Evolutionary conservation across 768 basidiomycete species (phyloP).

Genomic region (Tulasnella sp.): DNA sequence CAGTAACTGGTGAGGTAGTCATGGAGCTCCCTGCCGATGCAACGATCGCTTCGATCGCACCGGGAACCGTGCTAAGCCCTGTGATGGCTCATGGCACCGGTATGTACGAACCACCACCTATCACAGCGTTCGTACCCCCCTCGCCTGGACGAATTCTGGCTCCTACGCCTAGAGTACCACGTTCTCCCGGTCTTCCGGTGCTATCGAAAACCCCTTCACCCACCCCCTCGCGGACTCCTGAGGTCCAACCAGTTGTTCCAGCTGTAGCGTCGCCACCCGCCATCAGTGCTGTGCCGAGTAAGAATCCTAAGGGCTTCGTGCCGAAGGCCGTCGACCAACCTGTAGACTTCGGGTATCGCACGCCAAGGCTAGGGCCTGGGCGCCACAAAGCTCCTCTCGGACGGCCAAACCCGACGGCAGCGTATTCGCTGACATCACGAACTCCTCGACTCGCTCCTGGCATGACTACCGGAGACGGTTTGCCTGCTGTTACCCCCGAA

Average conservation of each 20-base stretch:
- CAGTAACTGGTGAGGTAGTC: slow-evolving; percentile 4
- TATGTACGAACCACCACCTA: slow-evolving; percentile 10
- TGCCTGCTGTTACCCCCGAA: background rate
- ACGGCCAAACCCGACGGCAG: background rate
- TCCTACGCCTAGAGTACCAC: background rate
- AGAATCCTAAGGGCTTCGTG: slow-evolving; percentile 11
- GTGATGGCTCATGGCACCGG: background rate
- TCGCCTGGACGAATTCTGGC: background rate
- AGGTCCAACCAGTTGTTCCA: background rate
- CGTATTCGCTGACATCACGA: slow-evolving; percentile 14
- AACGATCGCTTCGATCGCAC: background rate
- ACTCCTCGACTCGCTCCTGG: background rate
- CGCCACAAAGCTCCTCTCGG: background rate
- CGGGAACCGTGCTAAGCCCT: slow-evolving; percentile 1
- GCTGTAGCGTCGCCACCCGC: background rate
- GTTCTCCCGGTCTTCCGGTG: background rate
- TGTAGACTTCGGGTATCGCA: background rate
- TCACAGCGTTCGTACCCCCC: background rate
- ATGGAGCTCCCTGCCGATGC: slow-evolving; percentile 14
- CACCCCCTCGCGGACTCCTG: background rate
- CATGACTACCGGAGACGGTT: background rate
- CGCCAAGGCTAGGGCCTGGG: background rate
- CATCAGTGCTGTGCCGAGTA: slow-evolving; percentile 7
- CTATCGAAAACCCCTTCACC: background rate
- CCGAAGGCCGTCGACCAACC: slow-evolving; percentile 6